Conservation (phyloP, 768 basidiomycete genomes). For the Mrakia blollopis region DNA sequence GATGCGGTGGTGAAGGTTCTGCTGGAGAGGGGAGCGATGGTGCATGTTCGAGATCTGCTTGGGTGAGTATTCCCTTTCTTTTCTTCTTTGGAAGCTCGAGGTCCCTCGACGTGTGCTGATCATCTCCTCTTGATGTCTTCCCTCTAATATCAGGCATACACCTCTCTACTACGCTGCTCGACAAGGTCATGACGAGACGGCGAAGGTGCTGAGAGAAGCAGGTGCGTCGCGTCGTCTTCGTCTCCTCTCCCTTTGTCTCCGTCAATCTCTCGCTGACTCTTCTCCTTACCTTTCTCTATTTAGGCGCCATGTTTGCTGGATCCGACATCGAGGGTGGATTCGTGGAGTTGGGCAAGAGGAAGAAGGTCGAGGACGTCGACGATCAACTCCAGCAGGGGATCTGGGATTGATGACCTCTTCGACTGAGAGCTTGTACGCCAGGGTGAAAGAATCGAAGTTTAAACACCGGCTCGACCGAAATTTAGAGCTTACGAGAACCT, state of each 20-base stretch:
- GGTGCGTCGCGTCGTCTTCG: background rate
- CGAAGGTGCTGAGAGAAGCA: conserved; percentile 15
- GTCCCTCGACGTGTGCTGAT: background rate
- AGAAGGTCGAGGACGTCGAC: conserved; percentile 4
- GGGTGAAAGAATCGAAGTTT: too few species aligned
- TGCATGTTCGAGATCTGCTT: conserved; percentile 70
- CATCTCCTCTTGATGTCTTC: background rate
- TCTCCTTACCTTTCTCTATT: background rate
- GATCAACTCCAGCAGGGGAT: background rate
- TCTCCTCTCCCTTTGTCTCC: background rate
- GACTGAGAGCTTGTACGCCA: too few species aligned
- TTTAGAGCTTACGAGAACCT: too few species aligned
- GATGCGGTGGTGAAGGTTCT: conserved; percentile 49
- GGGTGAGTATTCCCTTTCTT: conserved; percentile 45
- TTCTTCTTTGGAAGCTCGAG: background rate
- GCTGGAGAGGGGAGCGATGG: conserved; percentile 68
- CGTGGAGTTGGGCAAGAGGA: conserved; percentile 4
- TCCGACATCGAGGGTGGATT: conserved; percentile 10
- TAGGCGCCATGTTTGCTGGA: conserved; percentile 16
- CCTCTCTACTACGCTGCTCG: conserved; percentile 29
- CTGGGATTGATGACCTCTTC: background rate
- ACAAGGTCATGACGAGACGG: conserved; percentile 11
- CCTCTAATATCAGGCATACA: conserved; percentile 14
- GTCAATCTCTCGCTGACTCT: background rate
- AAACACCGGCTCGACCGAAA: too few species aligned